Conservation (phyloP, 2,329 filamentous ascomycete species). For the Pseudogymnoascus sp. region DNA sequence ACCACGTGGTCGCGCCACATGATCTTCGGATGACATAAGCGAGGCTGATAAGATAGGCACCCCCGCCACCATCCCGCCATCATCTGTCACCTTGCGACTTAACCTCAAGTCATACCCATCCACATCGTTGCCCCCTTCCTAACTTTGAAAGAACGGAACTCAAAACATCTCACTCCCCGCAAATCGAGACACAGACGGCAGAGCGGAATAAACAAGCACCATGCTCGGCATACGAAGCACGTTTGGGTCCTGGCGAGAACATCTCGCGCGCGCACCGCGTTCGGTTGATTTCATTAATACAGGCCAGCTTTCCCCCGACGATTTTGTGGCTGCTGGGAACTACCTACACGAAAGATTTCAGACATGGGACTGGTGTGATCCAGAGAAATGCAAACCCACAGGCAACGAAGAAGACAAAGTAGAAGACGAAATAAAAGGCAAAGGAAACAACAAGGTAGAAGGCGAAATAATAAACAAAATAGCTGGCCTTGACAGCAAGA, state of each 20-base stretch:
- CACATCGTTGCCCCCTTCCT: neutral
- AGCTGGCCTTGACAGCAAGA: constrained; percentile 35
- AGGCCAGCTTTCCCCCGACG: constrained; percentile 92
- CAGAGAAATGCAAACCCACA: no score
- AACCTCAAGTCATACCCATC: neutral
- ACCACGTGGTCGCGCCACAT: neutral
- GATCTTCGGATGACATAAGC: neutral
- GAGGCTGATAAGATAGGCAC: neutral
- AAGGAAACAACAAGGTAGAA: no score
- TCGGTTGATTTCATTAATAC: constrained; percentile 35
- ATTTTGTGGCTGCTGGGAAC: constrained; percentile 92
- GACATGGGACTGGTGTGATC: constrained; percentile 73
- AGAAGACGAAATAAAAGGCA: neutral
- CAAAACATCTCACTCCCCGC: no score
- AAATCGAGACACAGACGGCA: no score
- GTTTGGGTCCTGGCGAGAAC: no score
- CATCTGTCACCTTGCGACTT: neutral
- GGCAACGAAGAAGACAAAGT: neutral
- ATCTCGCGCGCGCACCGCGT: neutral
- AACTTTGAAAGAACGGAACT: neutral
- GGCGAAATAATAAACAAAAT: neutral
- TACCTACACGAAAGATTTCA: constrained; percentile 99
- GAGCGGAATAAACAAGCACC: no score
- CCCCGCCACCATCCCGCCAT: neutral
- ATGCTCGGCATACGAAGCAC: no score